These are phyloP conservation scores for Cryomyces antarcticus DNA, from an alignment of 495 filamentous ascomycete species.

Conservation along the genomic window DNA sequence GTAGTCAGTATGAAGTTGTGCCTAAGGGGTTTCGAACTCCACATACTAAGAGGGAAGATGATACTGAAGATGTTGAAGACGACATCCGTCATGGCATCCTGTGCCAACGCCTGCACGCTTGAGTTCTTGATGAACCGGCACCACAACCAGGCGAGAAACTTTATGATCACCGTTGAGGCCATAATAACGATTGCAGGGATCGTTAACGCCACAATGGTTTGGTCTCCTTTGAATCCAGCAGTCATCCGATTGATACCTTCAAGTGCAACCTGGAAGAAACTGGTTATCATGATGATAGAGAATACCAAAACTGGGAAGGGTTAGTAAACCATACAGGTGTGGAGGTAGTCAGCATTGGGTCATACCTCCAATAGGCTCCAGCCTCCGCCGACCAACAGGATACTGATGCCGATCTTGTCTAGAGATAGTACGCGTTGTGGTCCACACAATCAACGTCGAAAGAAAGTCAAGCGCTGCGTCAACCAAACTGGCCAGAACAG, in stretches of 20 bases:
- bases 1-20: too few relatives aligned
- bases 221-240: slow-evolving; percentile 25
- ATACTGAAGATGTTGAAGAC: slow-evolving; percentile 88
- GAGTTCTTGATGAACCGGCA: slow-evolving; percentile 77
- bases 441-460: slow-evolving; percentile 70
- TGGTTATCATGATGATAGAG: slow-evolving; percentile 42
- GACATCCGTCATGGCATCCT: slow-evolving; percentile 49
- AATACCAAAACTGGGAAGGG: slow-evolving; percentile 23
- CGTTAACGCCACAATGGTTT: slow-evolving; percentile 49
- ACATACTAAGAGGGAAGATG: slow-evolving; percentile 51
- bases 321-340: too few relatives aligned
- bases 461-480: slow-evolving; percentile 80
- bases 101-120: slow-evolving; percentile 65
- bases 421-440: slow-evolving; percentile 53
- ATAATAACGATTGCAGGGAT: slow-evolving; percentile 64
- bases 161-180: slow-evolving; percentile 63
- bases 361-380: slow-evolving; percentile 28
- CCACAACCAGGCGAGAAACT: slow-evolving; percentile 72
- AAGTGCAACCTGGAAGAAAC: slow-evolving; percentile 67
- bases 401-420: slow-evolving; percentile 62
- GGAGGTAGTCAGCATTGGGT: too few relatives aligned
- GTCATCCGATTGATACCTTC: slow-evolving; percentile 50
- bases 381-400: slow-evolving; percentile 54
- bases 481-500: slow-evolving; percentile 72
- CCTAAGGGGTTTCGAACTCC: neutral